A percentile compares a stretch with the other conserved stretches of the same genome.
Evolutionary conservation across 768 basidiomycete genomes (phyloP).

Genomic region (Suillus plorans): DNA sequence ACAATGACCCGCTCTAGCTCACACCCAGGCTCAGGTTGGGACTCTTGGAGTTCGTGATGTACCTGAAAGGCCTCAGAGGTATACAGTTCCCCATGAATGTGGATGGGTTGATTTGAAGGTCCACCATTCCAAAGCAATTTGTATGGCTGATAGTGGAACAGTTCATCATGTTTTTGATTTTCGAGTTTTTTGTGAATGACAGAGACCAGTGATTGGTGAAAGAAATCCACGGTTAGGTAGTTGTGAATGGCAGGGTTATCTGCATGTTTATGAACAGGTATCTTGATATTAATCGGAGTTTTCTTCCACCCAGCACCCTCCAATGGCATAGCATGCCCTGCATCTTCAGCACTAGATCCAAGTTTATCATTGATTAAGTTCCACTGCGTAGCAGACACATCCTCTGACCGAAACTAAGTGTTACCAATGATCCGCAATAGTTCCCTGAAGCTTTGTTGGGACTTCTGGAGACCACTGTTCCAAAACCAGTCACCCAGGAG

Average conservation of each 20-base stretch:
- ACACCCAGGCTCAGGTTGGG: constrained; percentile 15
- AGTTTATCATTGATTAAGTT: background rate
- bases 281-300: constrained; percentile 5
- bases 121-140: constrained; percentile 12
- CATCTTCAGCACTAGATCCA: background rate
- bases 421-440: constrained; percentile 13
- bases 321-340: background rate
- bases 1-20: constrained; percentile 14
- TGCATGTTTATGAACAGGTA: constrained; percentile 10
- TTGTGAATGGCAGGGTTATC: constrained; percentile 7
- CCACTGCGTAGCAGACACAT: background rate
- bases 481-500: constrained; percentile 21
- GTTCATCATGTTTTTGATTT: constrained; percentile 4
- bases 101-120: background rate
- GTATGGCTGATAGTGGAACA: constrained; percentile 25
- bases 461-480: constrained; percentile 19
- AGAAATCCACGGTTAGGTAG: constrained; percentile 3
- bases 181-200: constrained; percentile 17
- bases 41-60: constrained; percentile 15
- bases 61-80: constrained; percentile 17
- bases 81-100: constrained; percentile 21
- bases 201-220: constrained; percentile 13
- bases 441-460: constrained; percentile 14
- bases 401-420: constrained; percentile 3
- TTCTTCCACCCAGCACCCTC: constrained; percentile 19